Percentiles rank a stretch among this genome's conserved stretches.
Evolutionary conservation across 176 grass and related monocot species (phyloP).

Genomic region (Oryza longistaminata): DNA sequence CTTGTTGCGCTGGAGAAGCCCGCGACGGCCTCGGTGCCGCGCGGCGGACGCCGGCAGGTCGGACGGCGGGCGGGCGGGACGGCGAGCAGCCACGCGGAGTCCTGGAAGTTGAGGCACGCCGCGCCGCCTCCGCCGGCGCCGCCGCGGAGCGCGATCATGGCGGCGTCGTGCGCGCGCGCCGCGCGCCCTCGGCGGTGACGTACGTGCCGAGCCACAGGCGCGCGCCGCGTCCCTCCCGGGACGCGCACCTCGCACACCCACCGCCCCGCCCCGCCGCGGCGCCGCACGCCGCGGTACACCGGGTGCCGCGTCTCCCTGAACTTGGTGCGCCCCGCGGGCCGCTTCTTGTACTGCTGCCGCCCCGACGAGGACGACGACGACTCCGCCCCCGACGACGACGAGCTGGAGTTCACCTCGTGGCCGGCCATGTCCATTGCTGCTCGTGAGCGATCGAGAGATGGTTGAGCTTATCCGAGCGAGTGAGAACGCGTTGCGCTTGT

Average conservation of each 20-base stretch:
- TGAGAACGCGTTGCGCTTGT: not conserved
- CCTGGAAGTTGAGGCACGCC: constrained; percentile 57
- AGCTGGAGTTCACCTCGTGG: not conserved
- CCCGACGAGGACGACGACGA: not conserved
- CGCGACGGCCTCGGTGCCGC: constrained; percentile 47
- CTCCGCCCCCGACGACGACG: not conserved
- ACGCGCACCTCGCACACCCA: constrained; percentile 90
- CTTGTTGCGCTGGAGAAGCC: constrained; percentile 29
- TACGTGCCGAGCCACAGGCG: constrained; percentile 84
- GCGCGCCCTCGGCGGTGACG: constrained; percentile 65
- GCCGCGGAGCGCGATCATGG: constrained; percentile 45
- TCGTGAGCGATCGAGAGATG: constrained; percentile 6
- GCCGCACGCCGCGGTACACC: constrained; percentile 74
- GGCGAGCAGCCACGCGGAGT: constrained; percentile 58
- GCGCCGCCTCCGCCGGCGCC: not conserved
- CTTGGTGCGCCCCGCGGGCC: constrained; percentile 70
- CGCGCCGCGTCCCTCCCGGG: constrained; percentile 47
- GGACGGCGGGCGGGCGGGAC: constrained; percentile 30
- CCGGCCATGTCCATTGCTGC: constrained; percentile 27
- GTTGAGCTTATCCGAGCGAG: not conserved
- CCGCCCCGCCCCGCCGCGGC: constrained; percentile 37
- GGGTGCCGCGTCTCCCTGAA: constrained; percentile 88
- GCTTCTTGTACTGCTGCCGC: constrained; percentile 34
- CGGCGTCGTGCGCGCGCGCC: constrained; percentile 71
- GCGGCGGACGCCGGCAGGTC: constrained; percentile 40